A percentile compares a stretch with the other conserved stretches of the same genome.
These are phyloP conservation scores for Pseudonectria foliicola DNA, from an alignment of 2,329 filamentous ascomycete genomes.

Conservation along the genomic window DNA sequence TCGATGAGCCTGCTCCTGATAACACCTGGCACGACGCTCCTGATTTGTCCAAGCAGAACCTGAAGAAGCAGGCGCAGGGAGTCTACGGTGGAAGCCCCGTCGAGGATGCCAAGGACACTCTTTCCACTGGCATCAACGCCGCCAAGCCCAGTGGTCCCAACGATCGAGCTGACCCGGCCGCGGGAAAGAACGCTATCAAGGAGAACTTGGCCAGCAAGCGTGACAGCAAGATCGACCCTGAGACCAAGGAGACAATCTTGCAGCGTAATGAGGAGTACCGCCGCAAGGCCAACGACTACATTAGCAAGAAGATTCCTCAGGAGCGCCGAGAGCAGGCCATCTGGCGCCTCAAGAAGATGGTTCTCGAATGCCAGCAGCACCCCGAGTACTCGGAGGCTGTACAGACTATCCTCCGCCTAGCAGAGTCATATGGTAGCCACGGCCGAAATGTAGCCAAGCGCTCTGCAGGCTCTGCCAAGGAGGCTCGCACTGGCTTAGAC, in stretches of 20 bases:
- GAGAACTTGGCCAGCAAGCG: slow-evolving; percentile 49
- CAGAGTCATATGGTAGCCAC: slow-evolving; percentile 78
- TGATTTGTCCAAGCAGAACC: slow-evolving; percentile 60
- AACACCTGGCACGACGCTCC: slow-evolving; percentile 92
- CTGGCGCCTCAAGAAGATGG: slow-evolving; percentile 93
- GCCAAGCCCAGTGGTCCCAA: slow-evolving; percentile 44
- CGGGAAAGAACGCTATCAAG: slow-evolving; percentile 25
- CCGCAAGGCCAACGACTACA: slow-evolving; percentile 59
- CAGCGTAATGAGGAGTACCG: slow-evolving; percentile 37
- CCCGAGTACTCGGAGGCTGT: slow-evolving; percentile 91
- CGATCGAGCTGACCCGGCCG: slow-evolving; percentile 42
- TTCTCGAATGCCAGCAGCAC: slow-evolving; percentile 93
- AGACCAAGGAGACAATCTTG: slow-evolving; percentile 46
- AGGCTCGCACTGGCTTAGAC: slow-evolving; percentile 60
- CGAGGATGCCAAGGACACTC: slow-evolving; percentile 55
- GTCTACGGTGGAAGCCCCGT: slow-evolving; percentile 48
- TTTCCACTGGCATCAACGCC: slow-evolving; percentile 49
- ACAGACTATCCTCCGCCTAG: slow-evolving; percentile 73
- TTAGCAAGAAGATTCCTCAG: slow-evolving; percentile 79
- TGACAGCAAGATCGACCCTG: slow-evolving; percentile 58
- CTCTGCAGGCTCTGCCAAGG: slow-evolving; percentile 61
- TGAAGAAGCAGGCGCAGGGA: slow-evolving; percentile 62
- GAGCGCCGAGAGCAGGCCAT: slow-evolving; percentile 90
- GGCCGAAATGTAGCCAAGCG: slow-evolving; percentile 58
- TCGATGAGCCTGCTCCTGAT: slow-evolving; percentile 80